These are phyloP conservation scores for Salix exigua DNA, from an alignment of 345 rosid species.

Conservation along the genomic window DNA sequence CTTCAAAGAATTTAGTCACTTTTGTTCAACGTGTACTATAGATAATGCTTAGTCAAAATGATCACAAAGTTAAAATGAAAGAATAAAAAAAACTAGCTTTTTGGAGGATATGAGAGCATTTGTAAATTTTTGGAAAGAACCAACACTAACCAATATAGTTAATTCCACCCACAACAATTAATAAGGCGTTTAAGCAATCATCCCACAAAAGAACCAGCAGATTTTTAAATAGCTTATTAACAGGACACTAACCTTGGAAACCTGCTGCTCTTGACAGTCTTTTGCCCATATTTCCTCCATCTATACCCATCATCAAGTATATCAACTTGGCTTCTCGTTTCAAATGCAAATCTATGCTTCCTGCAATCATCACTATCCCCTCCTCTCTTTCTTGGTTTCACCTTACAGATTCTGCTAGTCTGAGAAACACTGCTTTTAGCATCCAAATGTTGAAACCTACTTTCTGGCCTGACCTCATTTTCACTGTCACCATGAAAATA, in stretches of 20 bases:
- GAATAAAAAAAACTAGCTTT: background rate
- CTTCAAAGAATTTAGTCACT: background rate
- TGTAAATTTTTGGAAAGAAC: background rate
- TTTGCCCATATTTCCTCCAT: conserved; percentile 54
- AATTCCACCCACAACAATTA: background rate
- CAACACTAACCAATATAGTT: background rate
- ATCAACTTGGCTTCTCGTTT: conserved; percentile 45
- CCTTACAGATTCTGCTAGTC: conserved; percentile 12
- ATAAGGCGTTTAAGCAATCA: background rate
- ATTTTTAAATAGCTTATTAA: background rate
- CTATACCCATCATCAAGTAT: conserved; percentile 52
- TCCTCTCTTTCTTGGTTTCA: conserved; percentile 10
- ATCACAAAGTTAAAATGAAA: background rate
- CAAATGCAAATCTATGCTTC: conserved; percentile 43
- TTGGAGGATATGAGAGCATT: background rate
- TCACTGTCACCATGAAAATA: background rate
- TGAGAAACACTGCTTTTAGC: background rate
- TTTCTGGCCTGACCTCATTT: conserved; percentile 3
- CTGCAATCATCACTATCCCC: conserved; percentile 12
- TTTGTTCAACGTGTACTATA: background rate
- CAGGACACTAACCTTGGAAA: conserved; percentile 36
- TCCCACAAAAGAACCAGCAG: background rate
- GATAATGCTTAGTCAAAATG: background rate
- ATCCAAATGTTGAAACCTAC: background rate
- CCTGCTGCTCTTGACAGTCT: conserved; percentile 34